phyloP scores from a whole-genome alignment of 257 asterid species.

The Przewalskia tangutica region DNA sequence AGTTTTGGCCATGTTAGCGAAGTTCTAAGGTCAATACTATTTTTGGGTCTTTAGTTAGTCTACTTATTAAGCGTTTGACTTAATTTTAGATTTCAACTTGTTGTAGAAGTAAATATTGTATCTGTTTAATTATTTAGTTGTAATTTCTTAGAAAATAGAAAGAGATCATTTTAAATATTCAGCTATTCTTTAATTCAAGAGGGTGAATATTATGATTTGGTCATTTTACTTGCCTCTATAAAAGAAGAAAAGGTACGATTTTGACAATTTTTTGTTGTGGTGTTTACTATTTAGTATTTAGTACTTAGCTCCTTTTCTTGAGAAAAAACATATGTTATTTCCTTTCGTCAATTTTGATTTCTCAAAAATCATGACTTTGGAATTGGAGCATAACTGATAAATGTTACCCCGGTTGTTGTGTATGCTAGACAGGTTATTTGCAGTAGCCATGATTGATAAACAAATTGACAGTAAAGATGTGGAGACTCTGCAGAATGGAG shows the following conservation, averaged over 20 bases:
- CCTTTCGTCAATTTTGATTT: background rate
- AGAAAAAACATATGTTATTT: background rate
- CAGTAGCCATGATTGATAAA: slow-evolving; percentile 10
- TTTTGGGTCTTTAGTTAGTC: background rate
- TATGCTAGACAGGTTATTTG: background rate
- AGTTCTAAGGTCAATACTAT: background rate
- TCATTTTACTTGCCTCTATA: background rate
- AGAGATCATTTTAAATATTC: background rate
- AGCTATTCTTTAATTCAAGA: background rate
- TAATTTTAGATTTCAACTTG: background rate
- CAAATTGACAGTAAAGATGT: slow-evolving; percentile 7
- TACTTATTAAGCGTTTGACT: background rate
- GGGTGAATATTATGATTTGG: background rate
- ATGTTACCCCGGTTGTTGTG: background rate
- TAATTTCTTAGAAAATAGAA: background rate
- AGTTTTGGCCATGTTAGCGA: background rate
- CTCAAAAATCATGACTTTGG: background rate
- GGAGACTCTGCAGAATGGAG: slow-evolving; percentile 15
- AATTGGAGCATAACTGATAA: background rate
- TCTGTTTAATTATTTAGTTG: background rate
- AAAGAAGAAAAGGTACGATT: background rate
- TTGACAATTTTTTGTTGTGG: background rate
- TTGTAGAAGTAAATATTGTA: background rate
- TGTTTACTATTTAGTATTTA: background rate
- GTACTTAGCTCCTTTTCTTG: background rate